A percentile compares a stretch with the other conserved stretches of the same genome.
These are phyloP conservation scores for Paramecium pentaurelia DNA, from an alignment of 73 alveolate species.

Conservation along the genomic window DNA sequence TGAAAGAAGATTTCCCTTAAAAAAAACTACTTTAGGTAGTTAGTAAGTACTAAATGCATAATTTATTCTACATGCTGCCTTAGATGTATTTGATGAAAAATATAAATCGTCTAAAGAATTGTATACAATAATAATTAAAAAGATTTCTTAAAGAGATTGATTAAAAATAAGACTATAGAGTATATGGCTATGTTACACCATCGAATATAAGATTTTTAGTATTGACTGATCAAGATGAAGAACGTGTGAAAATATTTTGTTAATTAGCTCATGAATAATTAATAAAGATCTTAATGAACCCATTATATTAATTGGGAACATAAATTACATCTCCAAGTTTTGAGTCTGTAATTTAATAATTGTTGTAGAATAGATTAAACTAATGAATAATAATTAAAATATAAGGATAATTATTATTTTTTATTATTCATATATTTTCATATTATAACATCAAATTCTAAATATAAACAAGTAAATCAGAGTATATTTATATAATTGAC, in stretches of 20 bases:
- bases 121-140: not conserved
- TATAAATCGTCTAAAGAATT: conserved; percentile 41
- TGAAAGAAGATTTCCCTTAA: not conserved
- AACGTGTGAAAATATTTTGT: conserved; percentile 27
- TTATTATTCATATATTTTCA: no score
- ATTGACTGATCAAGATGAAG: conserved; percentile 27
- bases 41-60: not conserved
- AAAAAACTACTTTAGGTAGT: not conserved
- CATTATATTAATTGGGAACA: conserved; percentile 2
- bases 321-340: not conserved
- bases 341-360: not conserved
- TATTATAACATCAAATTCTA: no score
- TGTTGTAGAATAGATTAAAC: conserved; percentile 7
- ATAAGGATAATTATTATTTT: no score
- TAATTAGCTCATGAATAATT: conserved; percentile 13
- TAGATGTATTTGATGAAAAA: conserved; percentile 38
- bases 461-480: no score
- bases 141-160: conserved; percentile 37
- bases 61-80: not conserved
- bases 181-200: conserved; percentile 27
- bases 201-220: conserved; percentile 2
- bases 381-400: not conserved
- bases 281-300: conserved; percentile 29
- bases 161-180: not conserved
- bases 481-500: no score